A percentile compares a stretch with the other conserved stretches of the same genome.
These are phyloP conservation scores for Oryza punctata DNA, from an alignment of 176 grass and related monocot genomes.

Conservation along the genomic window DNA sequence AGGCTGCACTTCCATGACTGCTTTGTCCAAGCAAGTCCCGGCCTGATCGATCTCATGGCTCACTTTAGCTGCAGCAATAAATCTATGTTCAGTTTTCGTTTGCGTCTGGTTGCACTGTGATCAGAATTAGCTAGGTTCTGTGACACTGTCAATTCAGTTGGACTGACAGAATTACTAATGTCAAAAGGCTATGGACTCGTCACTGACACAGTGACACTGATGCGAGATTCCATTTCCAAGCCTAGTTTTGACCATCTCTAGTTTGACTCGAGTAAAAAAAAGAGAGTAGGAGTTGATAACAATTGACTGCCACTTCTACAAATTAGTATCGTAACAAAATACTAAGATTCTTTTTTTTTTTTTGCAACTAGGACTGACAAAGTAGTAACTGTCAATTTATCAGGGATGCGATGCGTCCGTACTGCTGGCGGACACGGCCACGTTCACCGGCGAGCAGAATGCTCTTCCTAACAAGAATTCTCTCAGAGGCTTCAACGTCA, in stretches of 20 bases:
- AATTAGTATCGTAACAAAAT: neutral
- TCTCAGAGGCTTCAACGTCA: constrained; percentile 35
- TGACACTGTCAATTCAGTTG: neutral
- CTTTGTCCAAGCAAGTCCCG: constrained; percentile 59
- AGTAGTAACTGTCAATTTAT: neutral
- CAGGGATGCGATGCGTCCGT: constrained; percentile 79
- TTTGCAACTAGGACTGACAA: neutral
- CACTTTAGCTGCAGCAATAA: neutral
- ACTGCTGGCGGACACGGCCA: constrained; percentile 51
- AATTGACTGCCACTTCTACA: too few relatives aligned
- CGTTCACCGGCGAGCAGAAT: constrained; percentile 42
- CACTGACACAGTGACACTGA: neutral
- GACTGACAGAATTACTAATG: neutral
- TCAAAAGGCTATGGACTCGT: neutral
- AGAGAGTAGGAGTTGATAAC: too few relatives aligned
- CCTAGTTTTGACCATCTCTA: neutral
- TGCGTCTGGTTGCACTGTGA: neutral
- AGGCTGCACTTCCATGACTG: constrained; percentile 94
- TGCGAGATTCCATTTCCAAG: neutral
- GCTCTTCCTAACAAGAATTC: neutral
- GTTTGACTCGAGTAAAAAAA: neutral
- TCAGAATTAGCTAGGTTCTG: neutral
- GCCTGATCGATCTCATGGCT: too few relatives aligned
- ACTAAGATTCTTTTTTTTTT: neutral
- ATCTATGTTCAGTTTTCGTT: neutral